A percentile compares a stretch with the other conserved stretches of the same genome.
Conservation (phyloP, 2,329 filamentous ascomycete species). For the Exophiala bonariae region DNA sequence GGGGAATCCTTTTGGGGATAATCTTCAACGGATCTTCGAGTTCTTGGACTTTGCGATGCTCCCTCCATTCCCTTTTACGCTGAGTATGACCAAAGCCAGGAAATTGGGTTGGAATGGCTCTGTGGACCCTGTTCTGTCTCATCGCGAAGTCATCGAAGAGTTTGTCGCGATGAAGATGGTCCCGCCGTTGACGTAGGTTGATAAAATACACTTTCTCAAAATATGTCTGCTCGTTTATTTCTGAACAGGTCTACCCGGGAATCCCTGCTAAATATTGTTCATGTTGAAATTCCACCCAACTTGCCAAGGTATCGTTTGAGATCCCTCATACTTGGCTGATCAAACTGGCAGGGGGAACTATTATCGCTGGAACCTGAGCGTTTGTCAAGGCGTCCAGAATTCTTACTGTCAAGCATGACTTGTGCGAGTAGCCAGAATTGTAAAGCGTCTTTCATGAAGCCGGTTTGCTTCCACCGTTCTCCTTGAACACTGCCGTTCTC, state of each 20-base stretch:
- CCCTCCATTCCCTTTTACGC: not conserved
- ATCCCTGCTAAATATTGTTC: too few species aligned
- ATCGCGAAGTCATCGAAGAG: too few species aligned
- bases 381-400: not conserved
- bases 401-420: not conserved
- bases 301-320: not conserved
- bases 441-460: conserved; percentile 7
- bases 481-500: not conserved
- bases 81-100: not conserved
- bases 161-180: too few species aligned
- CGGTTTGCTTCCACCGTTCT: conserved; percentile 3
- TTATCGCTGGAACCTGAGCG: too few species aligned
- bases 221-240: too few species aligned
- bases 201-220: too few species aligned
- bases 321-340: conserved; percentile 1
- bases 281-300: too few species aligned
- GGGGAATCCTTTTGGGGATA: conserved; percentile 11
- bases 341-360: not conserved
- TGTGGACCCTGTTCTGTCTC: not conserved
- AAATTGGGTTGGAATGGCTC: not conserved
- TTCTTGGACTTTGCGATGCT: not conserved
- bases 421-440: conserved; percentile 6
- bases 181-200: too few species aligned
- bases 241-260: too few species aligned
- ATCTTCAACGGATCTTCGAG: not conserved